Conservation (phyloP, 306 rosid genomes). For the Psophocarpus tetragonolobus region DNA sequence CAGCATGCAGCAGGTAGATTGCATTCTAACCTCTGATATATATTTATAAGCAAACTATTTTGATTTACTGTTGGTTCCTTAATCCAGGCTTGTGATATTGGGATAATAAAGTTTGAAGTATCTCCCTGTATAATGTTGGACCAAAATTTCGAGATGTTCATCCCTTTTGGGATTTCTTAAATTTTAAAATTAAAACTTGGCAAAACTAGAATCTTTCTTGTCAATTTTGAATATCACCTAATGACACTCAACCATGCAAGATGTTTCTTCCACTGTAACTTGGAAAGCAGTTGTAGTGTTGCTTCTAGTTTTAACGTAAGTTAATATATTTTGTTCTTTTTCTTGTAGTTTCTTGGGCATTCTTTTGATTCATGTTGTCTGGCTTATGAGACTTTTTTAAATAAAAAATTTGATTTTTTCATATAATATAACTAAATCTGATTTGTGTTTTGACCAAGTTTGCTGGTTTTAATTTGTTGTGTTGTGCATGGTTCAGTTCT, state of each 20-base stretch:
- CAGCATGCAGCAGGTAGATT: conserved; percentile 77
- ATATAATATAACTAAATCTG: not conserved
- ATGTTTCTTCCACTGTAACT: not conserved
- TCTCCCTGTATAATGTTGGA: not conserved
- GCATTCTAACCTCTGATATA: conserved; percentile 21
- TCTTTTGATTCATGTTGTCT: conserved; percentile 12
- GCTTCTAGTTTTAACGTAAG: conserved; percentile 4
- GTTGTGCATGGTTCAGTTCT: not conserved
- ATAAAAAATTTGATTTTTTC: not conserved
- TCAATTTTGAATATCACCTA: conserved; percentile 16
- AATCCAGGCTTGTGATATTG: conserved; percentile 8
- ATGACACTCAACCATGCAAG: not conserved
- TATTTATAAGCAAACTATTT: conserved; percentile 4
- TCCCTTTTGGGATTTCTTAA: conserved; percentile 21
- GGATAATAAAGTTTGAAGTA: conserved; percentile 6
- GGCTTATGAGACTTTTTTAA: not conserved
- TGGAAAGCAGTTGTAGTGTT: conserved; percentile 9
- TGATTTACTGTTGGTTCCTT: conserved; percentile 19
- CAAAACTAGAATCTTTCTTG: not conserved
- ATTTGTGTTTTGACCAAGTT: conserved; percentile 5
- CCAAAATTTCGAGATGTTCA: not conserved
- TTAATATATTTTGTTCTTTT: not conserved
- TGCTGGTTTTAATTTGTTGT: not conserved
- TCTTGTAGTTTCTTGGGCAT: not conserved
- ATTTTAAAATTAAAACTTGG: conserved; percentile 7